phyloP scores from a whole-genome alignment of 306 rosid genomes.

The Rosa lucieae region DNA sequence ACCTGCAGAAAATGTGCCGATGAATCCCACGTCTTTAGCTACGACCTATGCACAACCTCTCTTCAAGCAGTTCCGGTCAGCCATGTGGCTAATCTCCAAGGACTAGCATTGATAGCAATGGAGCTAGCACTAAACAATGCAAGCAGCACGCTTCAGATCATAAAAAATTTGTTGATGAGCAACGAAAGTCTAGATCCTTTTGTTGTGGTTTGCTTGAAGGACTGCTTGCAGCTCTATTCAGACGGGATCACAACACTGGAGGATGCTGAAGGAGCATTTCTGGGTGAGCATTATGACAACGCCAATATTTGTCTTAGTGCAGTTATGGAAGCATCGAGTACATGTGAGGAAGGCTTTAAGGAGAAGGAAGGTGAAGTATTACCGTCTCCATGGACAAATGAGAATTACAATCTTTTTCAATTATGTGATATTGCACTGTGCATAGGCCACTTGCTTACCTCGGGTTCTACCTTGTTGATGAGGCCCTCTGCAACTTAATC shows the following conservation, averaged over 20 bases:
- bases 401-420: constrained; percentile 54
- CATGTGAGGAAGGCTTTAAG: constrained; percentile 59
- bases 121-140: constrained; percentile 55
- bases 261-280: constrained; percentile 41
- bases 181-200: constrained; percentile 16
- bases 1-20: constrained; percentile 50
- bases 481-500: constrained; percentile 1
- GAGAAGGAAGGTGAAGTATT: constrained; percentile 41
- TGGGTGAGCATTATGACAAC: constrained; percentile 33
- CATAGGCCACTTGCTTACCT: constrained; percentile 38
- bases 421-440: constrained; percentile 58
- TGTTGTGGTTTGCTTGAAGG: constrained; percentile 35
- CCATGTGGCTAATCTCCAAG: constrained; percentile 47
- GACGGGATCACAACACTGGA: constrained; percentile 40
- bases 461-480: neutral
- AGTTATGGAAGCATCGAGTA: constrained; percentile 51
- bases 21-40: constrained; percentile 31
- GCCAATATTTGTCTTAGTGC: constrained; percentile 42
- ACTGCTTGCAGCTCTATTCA: constrained; percentile 55
- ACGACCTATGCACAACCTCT: constrained; percentile 38
- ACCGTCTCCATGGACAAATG: constrained; percentile 49
- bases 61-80: constrained; percentile 44
- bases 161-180: constrained; percentile 31
- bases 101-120: constrained; percentile 53
- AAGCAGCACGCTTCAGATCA: constrained; percentile 31